Percentiles rank a stretch among this genome's conserved stretches.
Conservation (phyloP, 148 eudicot species). For the Heliamphora exappendiculata region DNA sequence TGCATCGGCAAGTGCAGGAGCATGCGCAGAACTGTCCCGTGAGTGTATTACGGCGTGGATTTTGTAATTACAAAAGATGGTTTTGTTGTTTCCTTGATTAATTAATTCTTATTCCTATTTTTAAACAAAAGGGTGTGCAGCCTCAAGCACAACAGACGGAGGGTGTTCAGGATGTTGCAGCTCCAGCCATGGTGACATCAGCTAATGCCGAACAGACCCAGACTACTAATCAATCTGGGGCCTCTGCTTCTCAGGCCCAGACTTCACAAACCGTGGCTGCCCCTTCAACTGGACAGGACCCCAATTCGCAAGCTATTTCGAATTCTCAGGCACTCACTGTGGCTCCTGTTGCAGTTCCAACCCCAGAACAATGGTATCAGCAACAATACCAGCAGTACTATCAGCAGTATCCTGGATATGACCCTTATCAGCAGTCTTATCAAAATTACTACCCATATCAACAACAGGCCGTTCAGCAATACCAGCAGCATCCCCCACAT, state of each 20-base stretch:
- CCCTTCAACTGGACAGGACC: constrained; percentile 33
- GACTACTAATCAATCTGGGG: constrained; percentile 29
- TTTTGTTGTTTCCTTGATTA: neutral
- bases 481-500: constrained; percentile 44
- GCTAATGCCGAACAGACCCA: constrained; percentile 38
- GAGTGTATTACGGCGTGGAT: constrained; percentile 25
- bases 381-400: constrained; percentile 75
- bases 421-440: constrained; percentile 55
- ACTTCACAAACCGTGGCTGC: constrained; percentile 39
- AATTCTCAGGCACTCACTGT: constrained; percentile 37
- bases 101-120: neutral
- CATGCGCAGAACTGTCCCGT: constrained; percentile 84
- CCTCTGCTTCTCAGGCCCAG: constrained; percentile 47
- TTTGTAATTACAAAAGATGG: neutral
- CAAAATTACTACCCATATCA: constrained; percentile 71
- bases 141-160: constrained; percentile 43
- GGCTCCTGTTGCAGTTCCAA: constrained; percentile 42
- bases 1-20: constrained; percentile 93
- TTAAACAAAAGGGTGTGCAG: constrained; percentile 50
- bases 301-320: constrained; percentile 36
- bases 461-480: constrained; percentile 53
- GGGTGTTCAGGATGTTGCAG: constrained; percentile 30
- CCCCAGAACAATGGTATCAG: constrained; percentile 75
- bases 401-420: constrained; percentile 71
- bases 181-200: constrained; percentile 25